Percentiles rank a stretch among this genome's conserved stretches.
Evolutionary conservation across 192 early-diverging fungal genomes (phyloP).

Genomic region (Mortierella hygrophila): DNA sequence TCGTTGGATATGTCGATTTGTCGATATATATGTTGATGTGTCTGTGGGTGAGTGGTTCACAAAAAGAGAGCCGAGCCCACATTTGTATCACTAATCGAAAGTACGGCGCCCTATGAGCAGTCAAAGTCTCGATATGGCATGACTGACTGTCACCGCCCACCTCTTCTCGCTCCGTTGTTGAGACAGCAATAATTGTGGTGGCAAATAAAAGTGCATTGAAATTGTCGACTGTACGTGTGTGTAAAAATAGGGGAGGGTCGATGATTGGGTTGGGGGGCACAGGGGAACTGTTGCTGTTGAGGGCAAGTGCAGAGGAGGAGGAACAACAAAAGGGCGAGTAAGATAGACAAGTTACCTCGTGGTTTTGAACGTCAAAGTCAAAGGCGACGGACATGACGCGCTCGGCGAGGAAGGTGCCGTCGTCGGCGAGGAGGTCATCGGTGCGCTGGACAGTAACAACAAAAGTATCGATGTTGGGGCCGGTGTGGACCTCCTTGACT

Average conservation of each 20-base stretch:
- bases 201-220: neutral
- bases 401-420: constrained; percentile 69
- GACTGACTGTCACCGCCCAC: neutral
- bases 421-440: constrained; percentile 69
- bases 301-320: neutral
- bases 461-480: constrained; percentile 58
- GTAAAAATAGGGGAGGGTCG: neutral
- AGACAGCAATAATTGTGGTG: neutral
- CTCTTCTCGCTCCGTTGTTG: neutral
- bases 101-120: no score
- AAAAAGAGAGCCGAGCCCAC: no score
- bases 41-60: neutral
- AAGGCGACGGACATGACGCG: constrained; percentile 68
- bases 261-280: neutral
- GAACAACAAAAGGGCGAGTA: neutral
- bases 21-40: neutral
- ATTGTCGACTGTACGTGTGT: neutral
- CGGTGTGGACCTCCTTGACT: constrained; percentile 47
- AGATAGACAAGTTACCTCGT: constrained; percentile 56
- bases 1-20: neutral
- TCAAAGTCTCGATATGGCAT: no score
- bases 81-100: no score
- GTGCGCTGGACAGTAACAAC: constrained; percentile 68
- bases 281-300: neutral
- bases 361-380: constrained; percentile 67